Evolutionary conservation across 202 grass and related monocot genomes (phyloP).

Genomic region (Schoenoplectus tabernaemontani): DNA sequence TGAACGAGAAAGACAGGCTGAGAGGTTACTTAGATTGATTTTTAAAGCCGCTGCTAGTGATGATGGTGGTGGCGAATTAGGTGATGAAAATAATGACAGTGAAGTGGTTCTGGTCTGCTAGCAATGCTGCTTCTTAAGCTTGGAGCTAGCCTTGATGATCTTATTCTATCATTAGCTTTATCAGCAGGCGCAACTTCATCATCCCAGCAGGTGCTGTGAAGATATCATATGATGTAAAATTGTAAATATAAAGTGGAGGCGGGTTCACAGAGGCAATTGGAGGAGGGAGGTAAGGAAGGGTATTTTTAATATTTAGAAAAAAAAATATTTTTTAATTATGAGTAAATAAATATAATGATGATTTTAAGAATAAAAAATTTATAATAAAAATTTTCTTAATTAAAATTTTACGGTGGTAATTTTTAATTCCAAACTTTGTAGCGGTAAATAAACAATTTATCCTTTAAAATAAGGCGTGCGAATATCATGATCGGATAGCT

Average conservation of each 20-base stretch:
- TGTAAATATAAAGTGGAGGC: too few relatives aligned
- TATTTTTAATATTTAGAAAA: too few relatives aligned
- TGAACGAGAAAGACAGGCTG: constrained; percentile 45
- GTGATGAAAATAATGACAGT: constrained; percentile 49
- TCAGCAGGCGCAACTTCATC: constrained; percentile 38
- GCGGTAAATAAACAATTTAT: too few relatives aligned
- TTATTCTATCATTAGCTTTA: constrained; percentile 41
- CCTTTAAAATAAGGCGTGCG: not conserved
- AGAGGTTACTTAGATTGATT: constrained; percentile 45
- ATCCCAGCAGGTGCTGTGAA: constrained; percentile 21
- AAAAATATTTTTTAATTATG: not conserved
- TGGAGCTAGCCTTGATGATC: constrained; percentile 66
- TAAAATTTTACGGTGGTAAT: too few relatives aligned
- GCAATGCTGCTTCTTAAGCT: constrained; percentile 65
- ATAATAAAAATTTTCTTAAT: too few relatives aligned
- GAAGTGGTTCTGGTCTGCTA: constrained; percentile 43
- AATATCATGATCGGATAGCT: not conserved
- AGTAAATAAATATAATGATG: not conserved
- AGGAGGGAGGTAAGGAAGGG: too few relatives aligned
- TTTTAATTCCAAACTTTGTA: too few relatives aligned
- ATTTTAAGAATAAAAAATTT: too few relatives aligned
- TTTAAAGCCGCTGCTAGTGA: constrained; percentile 43
- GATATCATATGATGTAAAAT: not conserved
- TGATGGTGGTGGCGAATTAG: not conserved
- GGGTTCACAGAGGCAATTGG: too few relatives aligned